phyloP scores from a whole-genome alignment of 345 rosid species.

The Geranium brycei region DNA sequence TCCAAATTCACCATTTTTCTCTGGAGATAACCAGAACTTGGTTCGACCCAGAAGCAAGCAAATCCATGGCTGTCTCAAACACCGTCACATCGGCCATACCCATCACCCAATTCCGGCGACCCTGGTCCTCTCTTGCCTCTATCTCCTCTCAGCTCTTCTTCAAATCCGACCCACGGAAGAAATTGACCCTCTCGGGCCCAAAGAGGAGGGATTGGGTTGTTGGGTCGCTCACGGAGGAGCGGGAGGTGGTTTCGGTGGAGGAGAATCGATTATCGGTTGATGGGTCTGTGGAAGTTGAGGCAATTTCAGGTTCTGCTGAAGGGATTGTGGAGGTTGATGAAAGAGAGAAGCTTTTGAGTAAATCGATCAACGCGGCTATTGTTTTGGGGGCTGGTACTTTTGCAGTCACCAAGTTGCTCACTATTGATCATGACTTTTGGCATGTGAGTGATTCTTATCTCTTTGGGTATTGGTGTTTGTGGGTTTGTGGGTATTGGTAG shows the following conservation, averaged over 20 bases:
- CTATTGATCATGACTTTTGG: conserved; percentile 88
- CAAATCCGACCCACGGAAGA: too few species aligned
- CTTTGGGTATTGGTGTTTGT: conserved; percentile 7
- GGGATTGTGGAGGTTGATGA: conserved; percentile 13
- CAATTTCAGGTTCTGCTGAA: conserved; percentile 4
- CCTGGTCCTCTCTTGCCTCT: too few species aligned
- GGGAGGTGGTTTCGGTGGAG: conserved; percentile 27
- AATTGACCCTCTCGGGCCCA: too few species aligned
- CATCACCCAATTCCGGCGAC: too few species aligned
- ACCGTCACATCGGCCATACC: too few species aligned
- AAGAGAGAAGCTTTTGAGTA: conserved; percentile 28
- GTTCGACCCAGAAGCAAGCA: too few species aligned
- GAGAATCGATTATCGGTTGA: conserved; percentile 1
- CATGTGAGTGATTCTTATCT: conserved; percentile 46
- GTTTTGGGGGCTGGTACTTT: conserved; percentile 75
- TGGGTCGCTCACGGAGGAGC: conserved; percentile 43
- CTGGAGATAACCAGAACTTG: too few species aligned
- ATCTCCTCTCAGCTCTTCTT: too few species aligned
- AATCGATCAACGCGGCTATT: conserved; percentile 58
- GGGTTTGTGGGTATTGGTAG: neutral
- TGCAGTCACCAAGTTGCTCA: conserved; percentile 60
- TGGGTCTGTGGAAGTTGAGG: conserved; percentile 20
- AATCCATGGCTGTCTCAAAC: too few species aligned
- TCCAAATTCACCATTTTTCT: too few species aligned
- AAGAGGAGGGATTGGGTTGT: conserved; percentile 24